Conservation (phyloP, 2,329 filamentous ascomycete genomes). For the Coniochaeta ligniaria region DNA sequence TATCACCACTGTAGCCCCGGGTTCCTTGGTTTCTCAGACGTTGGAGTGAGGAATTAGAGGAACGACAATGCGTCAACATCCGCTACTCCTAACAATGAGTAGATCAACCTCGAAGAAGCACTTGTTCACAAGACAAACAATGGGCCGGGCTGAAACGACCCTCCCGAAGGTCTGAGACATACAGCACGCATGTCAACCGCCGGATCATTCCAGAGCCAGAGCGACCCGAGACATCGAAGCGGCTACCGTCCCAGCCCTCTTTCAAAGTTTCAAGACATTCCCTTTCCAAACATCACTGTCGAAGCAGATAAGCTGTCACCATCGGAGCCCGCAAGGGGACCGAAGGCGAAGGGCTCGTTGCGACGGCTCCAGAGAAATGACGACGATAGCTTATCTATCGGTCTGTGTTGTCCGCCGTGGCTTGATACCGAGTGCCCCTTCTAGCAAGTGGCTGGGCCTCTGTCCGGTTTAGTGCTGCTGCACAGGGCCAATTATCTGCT, state of each 20-base stretch:
- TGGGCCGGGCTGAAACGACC: background rate
- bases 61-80: background rate
- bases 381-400: too few species aligned
- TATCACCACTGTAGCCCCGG: background rate
- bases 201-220: background rate
- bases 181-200: background rate
- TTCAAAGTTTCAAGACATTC: background rate
- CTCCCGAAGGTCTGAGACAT: background rate
- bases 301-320: background rate
- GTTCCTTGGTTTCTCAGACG: background rate
- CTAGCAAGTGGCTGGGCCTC: background rate
- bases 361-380: background rate
- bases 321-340: background rate
- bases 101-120: background rate
- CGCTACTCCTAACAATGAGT: background rate
- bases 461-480: background rate
- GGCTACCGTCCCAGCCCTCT: background rate
- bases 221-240: background rate
- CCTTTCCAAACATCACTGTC: background rate
- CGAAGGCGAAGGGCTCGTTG: background rate
- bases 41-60: background rate
- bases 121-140: background rate
- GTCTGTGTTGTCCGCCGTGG: too few species aligned
- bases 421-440: too few species aligned
- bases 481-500: background rate